phyloP scores from a whole-genome alignment of 768 basidiomycete genomes.

The Trametes sanguinea region DNA sequence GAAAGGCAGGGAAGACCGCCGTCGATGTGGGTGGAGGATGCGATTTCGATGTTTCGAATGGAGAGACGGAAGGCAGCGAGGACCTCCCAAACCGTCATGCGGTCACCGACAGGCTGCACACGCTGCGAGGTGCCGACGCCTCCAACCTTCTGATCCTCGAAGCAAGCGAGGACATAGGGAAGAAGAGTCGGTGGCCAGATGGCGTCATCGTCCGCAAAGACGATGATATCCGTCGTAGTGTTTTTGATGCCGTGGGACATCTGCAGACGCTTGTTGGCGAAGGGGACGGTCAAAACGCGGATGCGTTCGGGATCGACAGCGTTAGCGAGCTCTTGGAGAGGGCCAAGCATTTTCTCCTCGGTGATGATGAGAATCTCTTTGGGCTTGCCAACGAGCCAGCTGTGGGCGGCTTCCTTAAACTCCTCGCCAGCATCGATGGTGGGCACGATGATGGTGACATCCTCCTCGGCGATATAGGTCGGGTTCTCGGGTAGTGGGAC shows the following conservation, averaged over 20 bases:
- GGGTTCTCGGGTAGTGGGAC: slow-evolving; percentile 88
- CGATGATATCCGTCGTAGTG: slow-evolving; percentile 89
- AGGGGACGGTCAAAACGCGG: slow-evolving; percentile 86
- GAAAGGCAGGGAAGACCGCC: slow-evolving; percentile 91
- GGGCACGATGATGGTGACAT: slow-evolving; percentile 95
- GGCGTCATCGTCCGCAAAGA: slow-evolving; percentile 94
- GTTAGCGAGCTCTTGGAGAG: slow-evolving; percentile 86
- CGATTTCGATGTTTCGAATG: slow-evolving; percentile 92
- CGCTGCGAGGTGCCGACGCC: slow-evolving; percentile 91
- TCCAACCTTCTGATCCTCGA: slow-evolving; percentile 92
- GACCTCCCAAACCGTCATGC: slow-evolving; percentile 94
- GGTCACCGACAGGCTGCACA: slow-evolving; percentile 74
- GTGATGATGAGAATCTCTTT: slow-evolving; percentile 79
- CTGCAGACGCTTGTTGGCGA: slow-evolving; percentile 91
- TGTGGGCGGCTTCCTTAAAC: slow-evolving; percentile 90
- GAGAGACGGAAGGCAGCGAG: slow-evolving; percentile 90
- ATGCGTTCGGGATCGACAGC: slow-evolving; percentile 83
- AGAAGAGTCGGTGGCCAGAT: slow-evolving; percentile 93
- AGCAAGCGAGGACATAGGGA: slow-evolving; percentile 87
- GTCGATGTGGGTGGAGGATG: slow-evolving; percentile 88
- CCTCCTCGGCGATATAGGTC: slow-evolving; percentile 86
- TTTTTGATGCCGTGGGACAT: slow-evolving; percentile 94
- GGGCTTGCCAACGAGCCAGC: slow-evolving; percentile 90
- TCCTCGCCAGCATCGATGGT: slow-evolving; percentile 96
- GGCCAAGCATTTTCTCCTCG: slow-evolving; percentile 89